Percentiles rank a stretch among this genome's conserved stretches.
These are phyloP conservation scores for Raffaelea ambrosiae DNA, from an alignment of 2,329 filamentous ascomycete species.

Conservation along the genomic window DNA sequence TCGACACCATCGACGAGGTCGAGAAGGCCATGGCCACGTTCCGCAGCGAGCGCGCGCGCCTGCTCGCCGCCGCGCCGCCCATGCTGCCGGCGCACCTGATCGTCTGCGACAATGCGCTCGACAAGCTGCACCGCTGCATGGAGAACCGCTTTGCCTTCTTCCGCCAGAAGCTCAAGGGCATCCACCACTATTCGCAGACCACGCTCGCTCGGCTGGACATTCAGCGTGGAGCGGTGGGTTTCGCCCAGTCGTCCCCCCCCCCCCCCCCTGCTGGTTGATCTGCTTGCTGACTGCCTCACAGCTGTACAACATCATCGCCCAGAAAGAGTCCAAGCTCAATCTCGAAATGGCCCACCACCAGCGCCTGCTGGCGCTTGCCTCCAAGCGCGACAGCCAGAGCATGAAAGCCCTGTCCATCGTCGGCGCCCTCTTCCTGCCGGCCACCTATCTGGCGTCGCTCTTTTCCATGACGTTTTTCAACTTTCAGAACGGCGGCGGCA, in stretches of 20 bases:
- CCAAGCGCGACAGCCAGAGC: conserved; percentile 53
- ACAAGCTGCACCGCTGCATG: conserved; percentile 45
- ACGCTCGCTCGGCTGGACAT: conserved; percentile 53
- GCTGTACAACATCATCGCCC: conserved; percentile 59
- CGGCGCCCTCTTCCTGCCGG: conserved; percentile 54
- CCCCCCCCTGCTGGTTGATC: neutral
- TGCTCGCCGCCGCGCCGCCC: neutral
- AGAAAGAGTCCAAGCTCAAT: conserved; percentile 56
- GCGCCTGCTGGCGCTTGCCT: conserved; percentile 48
- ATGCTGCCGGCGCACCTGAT: neutral
- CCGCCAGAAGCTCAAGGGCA: conserved; percentile 49
- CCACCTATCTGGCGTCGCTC: conserved; percentile 53
- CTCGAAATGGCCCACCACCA: conserved; percentile 55
- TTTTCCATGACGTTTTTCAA: conserved; percentile 63
- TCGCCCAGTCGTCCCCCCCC: conserved; percentile 17
- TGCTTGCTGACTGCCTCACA: conserved; percentile 16
- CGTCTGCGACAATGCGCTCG: conserved; percentile 24
- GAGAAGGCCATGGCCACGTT: conserved; percentile 12
- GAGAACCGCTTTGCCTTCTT: conserved; percentile 49
- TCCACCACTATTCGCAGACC: conserved; percentile 55
- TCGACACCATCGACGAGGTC: conserved; percentile 15
- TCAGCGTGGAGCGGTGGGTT: conserved; percentile 47
- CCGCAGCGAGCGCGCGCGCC: conserved; percentile 3
- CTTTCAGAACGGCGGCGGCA: conserved; percentile 36
- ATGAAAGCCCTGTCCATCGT: conserved; percentile 59